phyloP scores from a whole-genome alignment of 1,284 basidiomycete genomes.

The Pseudozyma flocculosa region DNA sequence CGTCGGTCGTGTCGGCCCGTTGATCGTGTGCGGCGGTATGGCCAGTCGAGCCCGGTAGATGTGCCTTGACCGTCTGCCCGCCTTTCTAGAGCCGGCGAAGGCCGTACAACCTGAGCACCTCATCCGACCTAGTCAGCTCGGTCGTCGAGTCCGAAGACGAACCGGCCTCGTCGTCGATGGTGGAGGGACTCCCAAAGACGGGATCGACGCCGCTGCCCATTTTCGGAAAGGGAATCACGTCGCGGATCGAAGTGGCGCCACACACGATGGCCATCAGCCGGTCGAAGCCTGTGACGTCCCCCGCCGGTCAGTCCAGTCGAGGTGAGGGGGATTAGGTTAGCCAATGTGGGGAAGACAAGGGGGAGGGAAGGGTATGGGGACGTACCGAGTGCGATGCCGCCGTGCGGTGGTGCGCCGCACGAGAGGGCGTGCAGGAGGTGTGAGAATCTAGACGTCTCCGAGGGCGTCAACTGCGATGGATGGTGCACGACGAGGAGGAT shows the following conservation, averaged over 20 bases:
- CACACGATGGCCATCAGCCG: slow-evolving; percentile 86
- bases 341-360: no score
- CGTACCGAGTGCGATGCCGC: slow-evolving; percentile 74
- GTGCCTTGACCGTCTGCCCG: no score
- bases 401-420: slow-evolving; percentile 90
- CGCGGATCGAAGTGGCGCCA: slow-evolving; percentile 78
- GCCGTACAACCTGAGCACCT: no score
- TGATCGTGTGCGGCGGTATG: no score
- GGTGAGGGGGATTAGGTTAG: no score
- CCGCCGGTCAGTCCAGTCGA: no score
- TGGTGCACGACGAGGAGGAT: slow-evolving; percentile 62
- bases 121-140: no score
- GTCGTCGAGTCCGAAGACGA: no score
- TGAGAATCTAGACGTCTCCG: slow-evolving; percentile 74
- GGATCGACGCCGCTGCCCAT: slow-evolving; percentile 78
- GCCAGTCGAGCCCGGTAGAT: no score
- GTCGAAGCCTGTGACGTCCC: slow-evolving; percentile 66
- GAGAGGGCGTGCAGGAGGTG: slow-evolving; percentile 81
- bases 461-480: slow-evolving; percentile 62
- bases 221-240: slow-evolving; percentile 96
- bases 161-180: slow-evolving; percentile 49
- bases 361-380: no score
- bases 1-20: no score
- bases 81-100: no score
- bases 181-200: slow-evolving; percentile 81